Evolutionary conservation across 108 stramenopile genomes (phyloP), one percentile per base, ranked within the genome.

Genomic region (Skeletonema menzelii): DNA sequence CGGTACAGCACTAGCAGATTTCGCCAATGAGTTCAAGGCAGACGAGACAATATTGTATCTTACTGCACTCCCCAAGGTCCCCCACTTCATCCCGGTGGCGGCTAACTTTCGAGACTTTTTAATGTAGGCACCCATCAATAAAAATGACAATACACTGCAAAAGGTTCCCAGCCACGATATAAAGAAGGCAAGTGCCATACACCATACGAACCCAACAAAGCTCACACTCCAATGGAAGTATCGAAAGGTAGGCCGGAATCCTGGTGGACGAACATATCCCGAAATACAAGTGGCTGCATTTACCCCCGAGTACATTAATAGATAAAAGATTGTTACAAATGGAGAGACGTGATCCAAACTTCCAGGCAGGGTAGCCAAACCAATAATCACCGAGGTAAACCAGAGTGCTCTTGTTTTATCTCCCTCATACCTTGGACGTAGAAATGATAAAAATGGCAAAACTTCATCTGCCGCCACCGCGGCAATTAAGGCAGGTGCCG

Each of bases 311-410:
- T 92, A 94, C 84, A 89, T 92, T 19, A 87, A 56, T 40, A 95
- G 60, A 84, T 91, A 95, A 60, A 92, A 89, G 56, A 91, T 84
- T 59, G 90, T 90, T 53, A 89, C 82, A 56, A 86, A 67, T 13
- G 93, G 90, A 10, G 90, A 85, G 56, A 95, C 88, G 68, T 73
- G 79, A 76, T 95, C 88, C 35, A 95, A 70, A 57, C 86, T 87
- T 7, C 93, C 93, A 1, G 84, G 83, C 15, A 91, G 70, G 5
- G 77, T 69, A 0, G 81, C 69, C 32, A 86, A 15, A 3, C 59
- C 58, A 0, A 83, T 83, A 3, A 86, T 53, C 37, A 75, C 26
- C 62, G 83, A 81, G 4, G 86, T 84, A 37, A 86, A 56, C 80
- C 75, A 78, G 1, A 86, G 27, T 26, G 85, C 89, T 12, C 81